Evolutionary conservation across 2,329 filamentous ascomycete species (phyloP).

Genomic region (Ophiocordyceps australis): DNA sequence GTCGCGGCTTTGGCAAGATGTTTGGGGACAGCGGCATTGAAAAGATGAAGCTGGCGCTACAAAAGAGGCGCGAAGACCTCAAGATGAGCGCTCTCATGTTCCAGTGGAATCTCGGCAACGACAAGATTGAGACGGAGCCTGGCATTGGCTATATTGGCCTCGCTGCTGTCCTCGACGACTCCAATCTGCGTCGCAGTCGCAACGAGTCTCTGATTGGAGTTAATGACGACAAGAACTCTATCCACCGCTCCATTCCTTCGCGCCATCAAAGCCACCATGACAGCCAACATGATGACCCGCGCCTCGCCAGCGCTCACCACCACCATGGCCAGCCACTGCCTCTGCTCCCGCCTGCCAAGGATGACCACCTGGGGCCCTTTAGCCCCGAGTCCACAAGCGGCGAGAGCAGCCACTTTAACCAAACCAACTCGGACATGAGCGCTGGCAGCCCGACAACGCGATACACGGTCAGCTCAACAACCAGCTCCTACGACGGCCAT

Average conservation of each 20-base stretch:
- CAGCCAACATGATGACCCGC: not conserved
- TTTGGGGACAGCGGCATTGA: conserved; percentile 43
- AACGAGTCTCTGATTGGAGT: conserved; percentile 1
- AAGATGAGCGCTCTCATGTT: conserved; percentile 47
- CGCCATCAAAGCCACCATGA: conserved; percentile 3
- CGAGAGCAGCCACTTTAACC: conserved; percentile 3
- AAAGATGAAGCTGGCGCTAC: conserved; percentile 37
- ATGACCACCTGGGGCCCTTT: conserved; percentile 1
- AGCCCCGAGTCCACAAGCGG: conserved; percentile 4
- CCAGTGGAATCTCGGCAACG: conserved; percentile 43
- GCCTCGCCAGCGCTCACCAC: not conserved
- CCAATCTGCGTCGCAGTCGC: conserved; percentile 8
- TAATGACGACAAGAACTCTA: conserved; percentile 3
- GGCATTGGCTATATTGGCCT: conserved; percentile 52
- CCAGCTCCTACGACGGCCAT: conserved; percentile 11
- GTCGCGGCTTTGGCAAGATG: conserved; percentile 44
- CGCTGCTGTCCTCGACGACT: conserved; percentile 39
- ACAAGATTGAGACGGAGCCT: conserved; percentile 37
- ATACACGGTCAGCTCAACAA: conserved; percentile 11
- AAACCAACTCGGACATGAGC: conserved; percentile 1
- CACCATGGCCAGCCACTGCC: not conserved
- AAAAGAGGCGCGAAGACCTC: conserved; percentile 39
- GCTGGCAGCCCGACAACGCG: conserved; percentile 3
- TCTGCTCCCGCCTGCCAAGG: conserved; percentile 2
- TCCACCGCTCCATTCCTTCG: not conserved